Base-by-base conservation (phyloP, 2,329 filamentous ascomycete genomes). In the Pseudogymnoascus sp. region DNA sequence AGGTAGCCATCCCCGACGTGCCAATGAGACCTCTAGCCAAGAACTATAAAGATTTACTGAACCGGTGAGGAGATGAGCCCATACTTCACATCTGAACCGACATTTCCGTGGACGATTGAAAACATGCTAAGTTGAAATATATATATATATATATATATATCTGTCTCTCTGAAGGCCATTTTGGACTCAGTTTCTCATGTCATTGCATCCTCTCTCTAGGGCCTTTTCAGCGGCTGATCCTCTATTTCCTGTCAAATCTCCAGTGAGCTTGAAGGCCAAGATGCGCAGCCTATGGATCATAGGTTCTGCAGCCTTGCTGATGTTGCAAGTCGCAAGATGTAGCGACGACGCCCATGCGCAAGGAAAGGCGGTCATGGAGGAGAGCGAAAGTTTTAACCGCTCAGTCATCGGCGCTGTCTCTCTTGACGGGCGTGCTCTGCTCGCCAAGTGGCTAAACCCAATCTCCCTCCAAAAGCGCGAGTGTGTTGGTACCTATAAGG, bases 381-480 rank as follows among this genome's bases (percentile, higher is more conserved):
- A 33, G 1, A 33, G 28, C 47, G 33, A 33, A 7, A 20, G 47
- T 15, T 12, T 12, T 20, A 53, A 53, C 47, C 15, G 2, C 9
- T 53, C 47, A 53, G 9, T 28, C 47, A 53, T 14, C 47, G 9
- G 28, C 28, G 47, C 47, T 18, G 15, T 14, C 28, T n/a, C 47
- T 53, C 47, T 53, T 11, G 47, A 33, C 28, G 47, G 47, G 9
- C 47, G 28, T 35, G 28, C 47, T 53, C 47, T 53, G 28, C 6
- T 53, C 28, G 47, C 47, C 47, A 33, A 53, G 28, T 53, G 47
- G 47, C 28, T 53, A 7, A 53, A 53, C 47, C 47, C 47, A 53
- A 28, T 33, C 15, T 28, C 28, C 47, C 47, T 53, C 28, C n/a
- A 53, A 18, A 53, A 7, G 47, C 47, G 47, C 28, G 47, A 9